phyloP scores from a whole-genome alignment of 225 moss, liverwort and hornwort genomes.

The Asterella californica region DNA sequence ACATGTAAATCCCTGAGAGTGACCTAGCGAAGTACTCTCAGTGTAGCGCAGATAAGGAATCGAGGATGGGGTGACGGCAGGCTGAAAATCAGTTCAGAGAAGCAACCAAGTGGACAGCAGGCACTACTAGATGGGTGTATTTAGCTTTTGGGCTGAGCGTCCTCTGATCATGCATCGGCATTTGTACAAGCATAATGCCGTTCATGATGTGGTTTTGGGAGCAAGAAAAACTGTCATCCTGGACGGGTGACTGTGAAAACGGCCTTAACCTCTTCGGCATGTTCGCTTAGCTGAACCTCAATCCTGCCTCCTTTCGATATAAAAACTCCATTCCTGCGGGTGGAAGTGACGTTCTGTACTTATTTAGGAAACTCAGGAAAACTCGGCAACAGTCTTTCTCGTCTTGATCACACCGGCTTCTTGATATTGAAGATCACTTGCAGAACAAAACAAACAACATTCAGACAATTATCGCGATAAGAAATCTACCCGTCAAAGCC shows the following conservation, averaged over 20 bases:
- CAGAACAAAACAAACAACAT: neutral
- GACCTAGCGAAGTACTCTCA: neutral
- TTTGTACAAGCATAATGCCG: neutral
- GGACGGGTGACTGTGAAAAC: neutral
- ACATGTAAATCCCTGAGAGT: neutral
- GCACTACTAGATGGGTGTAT: no score
- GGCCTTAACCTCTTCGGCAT: slow-evolving; percentile 59
- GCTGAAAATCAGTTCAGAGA: neutral
- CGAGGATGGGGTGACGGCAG: neutral
- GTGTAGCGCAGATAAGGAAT: neutral
- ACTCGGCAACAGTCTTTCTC: neutral
- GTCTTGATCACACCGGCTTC: neutral
- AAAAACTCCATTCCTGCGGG: slow-evolving; percentile 54
- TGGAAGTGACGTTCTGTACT: neutral
- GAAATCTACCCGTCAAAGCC: slow-evolving; percentile 72
- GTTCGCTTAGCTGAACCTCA: slow-evolving; percentile 77
- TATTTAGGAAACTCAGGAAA: neutral
- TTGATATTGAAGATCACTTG: neutral
- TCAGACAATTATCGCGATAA: neutral
- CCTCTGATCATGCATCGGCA: no score
- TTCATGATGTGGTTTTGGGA: neutral
- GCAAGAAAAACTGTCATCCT: neutral
- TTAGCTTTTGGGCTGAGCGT: no score
- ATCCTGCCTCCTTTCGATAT: slow-evolving; percentile 69
- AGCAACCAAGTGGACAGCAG: neutral